A percentile compares a stretch with the other conserved stretches of the same genome.
These are phyloP conservation scores for Bipolaris victoriae DNA, from an alignment of 2,329 filamentous ascomycete genomes.

Conservation along the genomic window DNA sequence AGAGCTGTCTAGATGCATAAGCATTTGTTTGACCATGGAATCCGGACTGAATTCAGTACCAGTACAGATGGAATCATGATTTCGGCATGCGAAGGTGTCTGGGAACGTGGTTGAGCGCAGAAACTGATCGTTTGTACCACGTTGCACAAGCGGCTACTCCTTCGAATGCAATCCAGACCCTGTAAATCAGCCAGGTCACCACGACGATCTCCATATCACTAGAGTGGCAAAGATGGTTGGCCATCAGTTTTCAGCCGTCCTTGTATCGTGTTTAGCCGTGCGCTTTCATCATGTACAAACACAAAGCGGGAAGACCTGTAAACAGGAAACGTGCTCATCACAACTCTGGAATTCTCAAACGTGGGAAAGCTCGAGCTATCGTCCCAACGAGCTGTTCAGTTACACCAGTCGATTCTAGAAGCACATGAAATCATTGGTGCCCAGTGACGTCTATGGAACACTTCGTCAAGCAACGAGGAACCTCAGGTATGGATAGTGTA, in stretches of 20 bases:
- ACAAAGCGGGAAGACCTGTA: not conserved
- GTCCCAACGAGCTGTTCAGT: too few species aligned
- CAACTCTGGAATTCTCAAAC: too few species aligned
- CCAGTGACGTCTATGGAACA: not conserved
- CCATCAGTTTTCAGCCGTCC: not conserved
- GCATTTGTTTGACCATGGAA: constrained; percentile 20
- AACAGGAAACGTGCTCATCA: not conserved
- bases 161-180: constrained; percentile 3
- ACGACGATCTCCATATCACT: not conserved
- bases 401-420: not conserved
- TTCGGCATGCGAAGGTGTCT: constrained; percentile 25
- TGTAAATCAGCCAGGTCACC: not conserved
- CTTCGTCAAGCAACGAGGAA: not conserved
- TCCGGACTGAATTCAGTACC: constrained; percentile 18
- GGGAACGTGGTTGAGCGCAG: constrained; percentile 21
- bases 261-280: not conserved
- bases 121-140: constrained; percentile 19
- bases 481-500: not conserved
- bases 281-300: constrained; percentile 1
- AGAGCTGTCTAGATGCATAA: constrained; percentile 20
- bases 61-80: constrained; percentile 15
- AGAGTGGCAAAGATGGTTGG: not conserved
- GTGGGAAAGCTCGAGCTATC: too few species aligned
- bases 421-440: not conserved
- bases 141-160: constrained; percentile 29